phyloP scores from a whole-genome alignment of 2,329 filamentous ascomycete species.

The Pseudogymnoascus sp. region DNA sequence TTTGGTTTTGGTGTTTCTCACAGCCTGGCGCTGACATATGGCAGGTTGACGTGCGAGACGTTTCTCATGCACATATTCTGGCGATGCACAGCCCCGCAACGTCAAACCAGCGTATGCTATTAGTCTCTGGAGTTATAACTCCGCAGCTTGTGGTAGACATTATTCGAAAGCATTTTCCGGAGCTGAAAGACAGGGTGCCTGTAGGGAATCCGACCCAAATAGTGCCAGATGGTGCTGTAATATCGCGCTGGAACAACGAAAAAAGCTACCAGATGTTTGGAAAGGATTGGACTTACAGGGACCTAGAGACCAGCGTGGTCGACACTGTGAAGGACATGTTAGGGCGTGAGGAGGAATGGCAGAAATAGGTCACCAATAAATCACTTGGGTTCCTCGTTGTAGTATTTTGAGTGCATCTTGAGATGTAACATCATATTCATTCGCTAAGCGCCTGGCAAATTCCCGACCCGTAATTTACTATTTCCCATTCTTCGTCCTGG shows the following conservation, averaged over 20 bases:
- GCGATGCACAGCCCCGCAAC: constrained; percentile 48
- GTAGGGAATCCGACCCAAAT: constrained; percentile 29
- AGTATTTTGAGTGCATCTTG: neutral
- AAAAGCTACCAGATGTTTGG: constrained; percentile 13
- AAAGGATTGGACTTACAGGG: constrained; percentile 22
- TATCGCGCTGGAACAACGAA: constrained; percentile 21
- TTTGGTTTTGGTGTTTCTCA: constrained; percentile 31
- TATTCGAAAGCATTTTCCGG: constrained; percentile 44
- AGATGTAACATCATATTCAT: neutral
- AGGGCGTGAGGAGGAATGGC: constrained; percentile 21
- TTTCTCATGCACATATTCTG: constrained; percentile 54
- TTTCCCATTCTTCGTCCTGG: constrained; percentile 60
- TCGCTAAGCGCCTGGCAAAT: neutral
- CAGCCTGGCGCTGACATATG: constrained; percentile 23
- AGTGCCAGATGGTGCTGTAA: constrained; percentile 20
- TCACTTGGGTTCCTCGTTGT: neutral
- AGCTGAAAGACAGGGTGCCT: constrained; percentile 42
- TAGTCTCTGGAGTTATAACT: constrained; percentile 50
- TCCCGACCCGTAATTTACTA: neutral
- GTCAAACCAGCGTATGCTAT: constrained; percentile 53
- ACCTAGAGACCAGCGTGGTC: constrained; percentile 23
- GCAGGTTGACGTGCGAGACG: constrained; percentile 53
- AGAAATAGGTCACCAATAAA: neutral
- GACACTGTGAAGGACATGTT: constrained; percentile 25
- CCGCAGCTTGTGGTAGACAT: constrained; percentile 51